phyloP scores from a whole-genome alignment of 441 rosid genomes.

The Gossypium trilobum region DNA sequence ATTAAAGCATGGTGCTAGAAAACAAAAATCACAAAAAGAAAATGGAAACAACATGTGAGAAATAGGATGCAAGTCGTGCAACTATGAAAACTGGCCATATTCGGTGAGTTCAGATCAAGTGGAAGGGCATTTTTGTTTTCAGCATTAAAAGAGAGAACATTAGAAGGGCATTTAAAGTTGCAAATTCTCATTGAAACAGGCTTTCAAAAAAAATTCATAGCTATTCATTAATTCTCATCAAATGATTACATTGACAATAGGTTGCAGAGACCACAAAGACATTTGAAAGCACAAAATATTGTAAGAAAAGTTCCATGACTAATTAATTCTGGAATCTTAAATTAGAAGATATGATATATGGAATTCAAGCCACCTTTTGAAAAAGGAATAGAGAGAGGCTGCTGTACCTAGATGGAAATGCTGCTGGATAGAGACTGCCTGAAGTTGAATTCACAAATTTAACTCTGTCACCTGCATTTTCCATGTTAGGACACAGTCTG shows the following conservation, averaged over 20 bases:
- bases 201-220: background rate
- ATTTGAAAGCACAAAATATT: background rate
- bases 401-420: slow-evolving; percentile 42
- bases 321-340: background rate
- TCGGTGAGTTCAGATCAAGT: background rate
- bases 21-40: slow-evolving; percentile 8
- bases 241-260: background rate
- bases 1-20: background rate
- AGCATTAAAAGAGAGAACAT: background rate
- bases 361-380: slow-evolving; percentile 1
- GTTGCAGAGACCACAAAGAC: background rate
- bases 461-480: slow-evolving; percentile 66
- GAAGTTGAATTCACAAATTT: slow-evolving; percentile 37
- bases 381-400: background rate
- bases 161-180: background rate
- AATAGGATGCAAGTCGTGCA: background rate
- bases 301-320: background rate
- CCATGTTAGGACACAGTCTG: slow-evolving; percentile 19
- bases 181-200: background rate
- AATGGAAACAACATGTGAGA: background rate
- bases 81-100: background rate
- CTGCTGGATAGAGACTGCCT: slow-evolving; percentile 33
- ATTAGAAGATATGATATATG: background rate
- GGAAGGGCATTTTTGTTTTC: background rate
- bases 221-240: background rate